phyloP scores from a whole-genome alignment of 2,329 filamentous ascomycete species.

The Aspergillus fructus region DNA sequence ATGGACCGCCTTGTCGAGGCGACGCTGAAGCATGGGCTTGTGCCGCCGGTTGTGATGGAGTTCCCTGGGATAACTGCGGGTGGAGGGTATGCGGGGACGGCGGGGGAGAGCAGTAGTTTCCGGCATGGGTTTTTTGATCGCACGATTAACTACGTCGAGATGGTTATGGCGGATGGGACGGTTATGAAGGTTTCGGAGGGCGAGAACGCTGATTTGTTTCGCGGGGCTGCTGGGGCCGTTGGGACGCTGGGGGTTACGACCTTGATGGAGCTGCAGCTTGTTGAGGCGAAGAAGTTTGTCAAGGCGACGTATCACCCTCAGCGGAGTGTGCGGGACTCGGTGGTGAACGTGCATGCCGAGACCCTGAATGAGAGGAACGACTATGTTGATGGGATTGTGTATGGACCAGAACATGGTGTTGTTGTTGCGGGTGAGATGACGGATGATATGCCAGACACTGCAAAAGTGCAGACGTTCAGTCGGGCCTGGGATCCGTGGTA shows the following conservation, averaged over 20 bases:
- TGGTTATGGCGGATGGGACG: slow-evolving; percentile 61
- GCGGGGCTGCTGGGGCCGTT: slow-evolving; percentile 58
- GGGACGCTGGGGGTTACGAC: slow-evolving; percentile 64
- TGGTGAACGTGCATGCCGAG: slow-evolving; percentile 50
- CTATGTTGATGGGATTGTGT: slow-evolving; percentile 71
- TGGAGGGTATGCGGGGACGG: slow-evolving; percentile 65
- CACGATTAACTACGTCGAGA: slow-evolving; percentile 62
- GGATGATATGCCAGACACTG: slow-evolving; percentile 41
- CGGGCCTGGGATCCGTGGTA: slow-evolving; percentile 68
- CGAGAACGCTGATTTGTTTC: slow-evolving; percentile 56
- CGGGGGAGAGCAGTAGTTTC: slow-evolving; percentile 67
- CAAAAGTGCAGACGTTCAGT: slow-evolving; percentile 51
- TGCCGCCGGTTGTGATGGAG: slow-evolving; percentile 69
- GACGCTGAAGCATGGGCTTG: slow-evolving; percentile 54
- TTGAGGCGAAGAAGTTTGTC: slow-evolving; percentile 56
- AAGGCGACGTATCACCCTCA: slow-evolving; percentile 62
- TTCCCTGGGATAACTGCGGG: slow-evolving; percentile 69
- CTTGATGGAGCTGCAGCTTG: slow-evolving; percentile 58
- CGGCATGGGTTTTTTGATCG: slow-evolving; percentile 66
- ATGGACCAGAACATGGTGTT: slow-evolving; percentile 54
- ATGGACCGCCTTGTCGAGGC: slow-evolving; percentile 65
- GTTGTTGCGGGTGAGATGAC: slow-evolving; percentile 62
- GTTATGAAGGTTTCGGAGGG: slow-evolving; percentile 49
- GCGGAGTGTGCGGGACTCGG: slow-evolving; percentile 49
- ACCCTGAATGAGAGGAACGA: slow-evolving; percentile 49